Evolutionary conservation across 2,329 filamentous ascomycete genomes (phyloP), one percentile per base, ranked within the genome.

Genomic region (Botrytis fabae): DNA sequence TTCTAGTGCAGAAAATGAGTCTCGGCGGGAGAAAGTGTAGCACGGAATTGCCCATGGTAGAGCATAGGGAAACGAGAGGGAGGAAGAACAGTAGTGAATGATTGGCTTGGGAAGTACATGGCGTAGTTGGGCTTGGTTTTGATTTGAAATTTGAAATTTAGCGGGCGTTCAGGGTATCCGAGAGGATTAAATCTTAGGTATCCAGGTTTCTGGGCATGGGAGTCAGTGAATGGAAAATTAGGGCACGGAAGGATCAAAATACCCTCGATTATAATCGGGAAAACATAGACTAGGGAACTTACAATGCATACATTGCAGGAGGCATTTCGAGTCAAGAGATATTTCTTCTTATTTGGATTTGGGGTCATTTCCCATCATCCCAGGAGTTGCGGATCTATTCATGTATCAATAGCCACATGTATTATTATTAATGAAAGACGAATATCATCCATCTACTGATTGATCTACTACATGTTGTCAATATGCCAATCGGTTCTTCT

Each of bases 1-100:
- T 75, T 44, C 61, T 75, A 14, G 75, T 75, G 38, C 69, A 70
- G 61, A 77, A 76, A 72, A 73, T 77, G 18, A 74, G 48, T 5
- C 48, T 42, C 48, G 35, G 65, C 16, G 59, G 70, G 10, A 63
- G 63, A 16, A 75, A 74, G 60, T 69, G 46, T 18, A 75, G 74
- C 44, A 32, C 61, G 4, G 74, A 76, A 54, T 51, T 74, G 22
- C 74, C 72, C 20, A 59, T 71, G 60, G 71, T 75, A 54, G 75
- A 75, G 64, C 75, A 76, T 64, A 72, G 74, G 18, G 75, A 76
- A 69, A 64, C 42, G 57, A 68, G 64, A n/a, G 32, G 35, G 35
- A 42, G 61, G n/a, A 46, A 46, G 38, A n/a, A 28, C 9, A 63
- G 40, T 12, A 18, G 16, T n/a, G 38, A 40, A 42, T 40, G 35